Evolutionary conservation across 2,329 filamentous ascomycete species (phyloP), one percentile per base, ranked within the genome.

Genomic region (Botrytis porri): DNA sequence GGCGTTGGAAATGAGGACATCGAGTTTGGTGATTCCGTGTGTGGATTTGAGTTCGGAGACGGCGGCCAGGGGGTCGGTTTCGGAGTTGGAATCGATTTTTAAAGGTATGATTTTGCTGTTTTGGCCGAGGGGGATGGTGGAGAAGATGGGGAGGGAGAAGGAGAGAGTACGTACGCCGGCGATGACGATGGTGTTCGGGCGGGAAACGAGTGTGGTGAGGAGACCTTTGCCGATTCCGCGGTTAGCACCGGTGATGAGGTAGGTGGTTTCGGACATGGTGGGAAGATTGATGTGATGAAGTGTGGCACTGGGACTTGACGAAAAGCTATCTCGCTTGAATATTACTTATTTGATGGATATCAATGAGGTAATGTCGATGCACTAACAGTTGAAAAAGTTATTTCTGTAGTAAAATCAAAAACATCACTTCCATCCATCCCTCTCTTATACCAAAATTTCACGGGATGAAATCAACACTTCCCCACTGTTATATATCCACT

Each of bases 201-300:
- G 76, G 6, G 75, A 71, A 41, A 85, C 80, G 75, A 81, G 82
- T 9, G 67, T 51, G 63, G 78, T 67, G 72, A 81, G 76, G 60
- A 83, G 77, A 32, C 80, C 81, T 63, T 79, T 79, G 18, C 82
- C 82, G 59, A 75, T 75, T n/a, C 77, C 76, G 41, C 77, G 41
- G 43, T 74, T 76, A 41, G 74, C 73, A 39, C 75, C 76, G 32
- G 76, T 76, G 64, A 77, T 78, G 51, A 78, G 73, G 35, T 72
- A 72, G 29, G 37, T 43, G 41, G 73, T 65, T 73, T 66, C 71
- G 80, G 91, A 90, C 0, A 84, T 97, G 29, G 7, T n/a, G 18
- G 20, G 39, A 20, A 63, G 10, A 10, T 9, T 35, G 18, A 22
- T 35, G n/a, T 45, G 29, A 25, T 22, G 12, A 22, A 35, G 48